phyloP scores from a whole-genome alignment of 495 filamentous ascomycete species.

The Hypomontagnella monticulosa region DNA sequence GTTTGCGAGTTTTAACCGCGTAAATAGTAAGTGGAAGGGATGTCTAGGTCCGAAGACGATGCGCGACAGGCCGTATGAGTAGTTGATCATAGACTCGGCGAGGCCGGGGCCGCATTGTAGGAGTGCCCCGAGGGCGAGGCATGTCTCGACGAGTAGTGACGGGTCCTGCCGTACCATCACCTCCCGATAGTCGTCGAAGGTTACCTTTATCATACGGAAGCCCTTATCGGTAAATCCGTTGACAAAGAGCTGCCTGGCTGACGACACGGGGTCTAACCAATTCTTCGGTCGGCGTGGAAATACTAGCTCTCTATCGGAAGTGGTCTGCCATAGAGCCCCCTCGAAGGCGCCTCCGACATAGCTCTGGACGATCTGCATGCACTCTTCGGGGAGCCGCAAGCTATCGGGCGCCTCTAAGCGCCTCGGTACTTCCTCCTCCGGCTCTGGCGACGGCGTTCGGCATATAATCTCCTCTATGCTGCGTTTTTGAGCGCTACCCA shows the following conservation, averaged over 20 bases:
- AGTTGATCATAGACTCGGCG: slow-evolving; percentile 28
- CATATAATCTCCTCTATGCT: slow-evolving; percentile 35
- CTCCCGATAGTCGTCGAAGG: slow-evolving; percentile 30
- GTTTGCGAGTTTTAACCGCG: not conserved
- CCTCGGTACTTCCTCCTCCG: slow-evolving; percentile 13
- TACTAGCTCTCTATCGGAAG: slow-evolving; percentile 15
- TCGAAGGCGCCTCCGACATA: slow-evolving; percentile 38
- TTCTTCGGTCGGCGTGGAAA: slow-evolving; percentile 26
- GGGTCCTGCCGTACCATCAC: slow-evolving; percentile 33
- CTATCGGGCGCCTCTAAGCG: slow-evolving; percentile 33
- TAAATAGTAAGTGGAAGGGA: slow-evolving; percentile 32
- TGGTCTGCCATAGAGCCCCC: slow-evolving; percentile 16
- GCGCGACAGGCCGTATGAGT: slow-evolving; percentile 25
- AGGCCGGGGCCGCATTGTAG: slow-evolving; percentile 27
- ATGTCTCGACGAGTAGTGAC: slow-evolving; percentile 31
- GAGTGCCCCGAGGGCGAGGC: slow-evolving; percentile 30
- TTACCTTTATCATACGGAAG: slow-evolving; percentile 33
- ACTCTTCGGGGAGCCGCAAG: slow-evolving; percentile 39
- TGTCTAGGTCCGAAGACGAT: slow-evolving; percentile 36
- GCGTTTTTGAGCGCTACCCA: slow-evolving; percentile 14
- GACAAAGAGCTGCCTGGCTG: slow-evolving; percentile 29
- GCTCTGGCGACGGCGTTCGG: slow-evolving; percentile 37
- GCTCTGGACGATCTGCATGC: slow-evolving; percentile 36
- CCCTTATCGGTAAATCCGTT: slow-evolving; percentile 34
- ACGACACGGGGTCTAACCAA: slow-evolving; percentile 34